These are phyloP conservation scores for Termitomyces heimii DNA, from an alignment of 768 basidiomycete species.

Conservation along the genomic window DNA sequence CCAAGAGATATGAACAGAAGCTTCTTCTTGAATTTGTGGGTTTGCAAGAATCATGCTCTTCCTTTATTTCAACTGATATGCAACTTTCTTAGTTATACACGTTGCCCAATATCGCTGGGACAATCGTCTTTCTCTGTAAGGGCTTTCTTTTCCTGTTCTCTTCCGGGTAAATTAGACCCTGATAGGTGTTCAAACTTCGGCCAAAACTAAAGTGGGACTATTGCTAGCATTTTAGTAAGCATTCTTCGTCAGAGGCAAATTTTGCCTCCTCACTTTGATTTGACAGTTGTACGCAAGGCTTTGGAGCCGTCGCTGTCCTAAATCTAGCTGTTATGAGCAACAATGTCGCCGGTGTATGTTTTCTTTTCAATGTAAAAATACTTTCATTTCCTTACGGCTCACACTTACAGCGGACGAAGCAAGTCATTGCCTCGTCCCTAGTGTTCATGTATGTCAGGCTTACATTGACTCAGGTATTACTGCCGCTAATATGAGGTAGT, in stretches of 20 bases:
- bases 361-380: neutral
- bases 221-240: slow-evolving; percentile 44
- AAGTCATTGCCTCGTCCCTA: slow-evolving; percentile 39
- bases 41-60: neutral
- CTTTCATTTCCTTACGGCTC: neutral
- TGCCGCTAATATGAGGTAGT: slow-evolving; percentile 12
- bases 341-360: slow-evolving; percentile 36
- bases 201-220: slow-evolving; percentile 37
- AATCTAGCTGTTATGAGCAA: slow-evolving; percentile 42
- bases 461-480: neutral
- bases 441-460: slow-evolving; percentile 34
- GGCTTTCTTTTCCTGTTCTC: neutral
- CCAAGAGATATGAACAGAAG: slow-evolving; percentile 37
- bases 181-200: slow-evolving; percentile 31
- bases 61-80: neutral
- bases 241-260: neutral
- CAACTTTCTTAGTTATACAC: slow-evolving; percentile 30
- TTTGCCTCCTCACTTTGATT: neutral
- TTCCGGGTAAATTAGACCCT: neutral
- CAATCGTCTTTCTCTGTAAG: slow-evolving; percentile 40
- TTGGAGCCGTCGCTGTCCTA: slow-evolving; percentile 39
- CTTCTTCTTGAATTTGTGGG: slow-evolving; percentile 37
- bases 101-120: slow-evolving; percentile 42
- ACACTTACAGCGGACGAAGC: slow-evolving; percentile 37
- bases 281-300: slow-evolving; percentile 38